Evolutionary conservation across 2,329 filamentous ascomycete species (phyloP), one percentile per base, ranked within the genome.

Genomic region (Ustilaginoidea virens): DNA sequence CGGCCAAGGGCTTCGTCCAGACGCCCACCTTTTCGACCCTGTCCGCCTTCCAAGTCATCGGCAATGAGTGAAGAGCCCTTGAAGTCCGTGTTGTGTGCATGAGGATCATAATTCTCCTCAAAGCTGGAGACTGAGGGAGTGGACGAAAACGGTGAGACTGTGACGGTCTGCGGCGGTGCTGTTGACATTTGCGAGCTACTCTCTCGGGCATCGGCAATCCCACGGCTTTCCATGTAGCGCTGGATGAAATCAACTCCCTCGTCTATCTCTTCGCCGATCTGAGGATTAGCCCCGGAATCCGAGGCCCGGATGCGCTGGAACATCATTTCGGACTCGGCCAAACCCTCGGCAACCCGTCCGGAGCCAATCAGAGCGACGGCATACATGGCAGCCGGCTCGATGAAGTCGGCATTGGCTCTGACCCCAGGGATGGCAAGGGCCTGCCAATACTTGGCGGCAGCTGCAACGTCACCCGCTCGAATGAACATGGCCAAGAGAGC

Each of bases 371-470:
- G 63, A 27, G 85, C 82, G 33, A 92, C 73, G 10, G 80, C 74
- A 45, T 87, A 93, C 83, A 94, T 93, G 33, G 81, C 72, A 9
- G 83, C 79, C 15, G 85, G 80, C 56, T 93, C 85, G 36, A 93
- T 79, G 51, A 92, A 77, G 18, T 73, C 61, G 30, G 65, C 50
- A 9, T 68, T 66, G 19, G 72, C 65, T 29, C 65, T 59, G 44
- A 71, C 63, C 33, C 73, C 66, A 2, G 74, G 65, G 22, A 61
- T 66, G 37, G 66, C 72, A 30, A 94, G 61, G 32, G 80, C 62
- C 30, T 72, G 67, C 85, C 87, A 94, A 57, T 83, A 87, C 38
- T 74, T 67, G 38, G 78, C 69, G 28, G 86, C 86, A 31, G 72
- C 69, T 15, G 74, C 62, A 33, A 93, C 71, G 51, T 92, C 78